A percentile compares a stretch with the other conserved stretches of the same genome.
Evolutionary conservation across 2,329 filamentous ascomycete species (phyloP).

Genomic region (Fusarium praegraminearum): DNA sequence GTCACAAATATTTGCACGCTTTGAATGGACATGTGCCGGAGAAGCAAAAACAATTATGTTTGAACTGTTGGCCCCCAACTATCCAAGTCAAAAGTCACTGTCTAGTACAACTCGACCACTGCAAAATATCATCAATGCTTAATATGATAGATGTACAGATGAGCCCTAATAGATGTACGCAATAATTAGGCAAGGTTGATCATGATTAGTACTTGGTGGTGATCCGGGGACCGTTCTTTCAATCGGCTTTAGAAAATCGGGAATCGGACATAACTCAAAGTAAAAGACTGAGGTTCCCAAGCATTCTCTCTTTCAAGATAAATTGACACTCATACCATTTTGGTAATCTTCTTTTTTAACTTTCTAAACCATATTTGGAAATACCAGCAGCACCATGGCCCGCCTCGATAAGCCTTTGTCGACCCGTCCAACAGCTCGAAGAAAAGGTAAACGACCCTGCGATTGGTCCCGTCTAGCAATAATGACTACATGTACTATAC

Average conservation of each 20-base stretch:
- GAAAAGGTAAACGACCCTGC: conserved; percentile 28
- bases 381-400: conserved; percentile 25
- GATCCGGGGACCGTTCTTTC: background rate
- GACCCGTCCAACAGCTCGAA: conserved; percentile 36
- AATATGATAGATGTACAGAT: no score
- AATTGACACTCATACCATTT: background rate
- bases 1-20: no score
- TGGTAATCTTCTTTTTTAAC: background rate
- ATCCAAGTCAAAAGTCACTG: no score
- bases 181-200: background rate
- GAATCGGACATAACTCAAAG: background rate
- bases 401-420: background rate
- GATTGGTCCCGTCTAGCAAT: no score
- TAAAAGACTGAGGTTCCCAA: background rate
- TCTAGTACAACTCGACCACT: accelerated
- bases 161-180: no score
- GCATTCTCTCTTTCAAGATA: background rate
- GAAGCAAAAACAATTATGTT: no score
- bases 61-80: no score
- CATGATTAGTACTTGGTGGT: background rate
- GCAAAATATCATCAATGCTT: no score
- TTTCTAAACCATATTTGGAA: conserved; percentile 4
- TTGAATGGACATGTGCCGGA: no score
- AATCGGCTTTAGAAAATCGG: background rate
- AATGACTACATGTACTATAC: background rate